Conservation (phyloP, 371 early-diverging fungal genomes). For the Gilbertella persicaria region DNA sequence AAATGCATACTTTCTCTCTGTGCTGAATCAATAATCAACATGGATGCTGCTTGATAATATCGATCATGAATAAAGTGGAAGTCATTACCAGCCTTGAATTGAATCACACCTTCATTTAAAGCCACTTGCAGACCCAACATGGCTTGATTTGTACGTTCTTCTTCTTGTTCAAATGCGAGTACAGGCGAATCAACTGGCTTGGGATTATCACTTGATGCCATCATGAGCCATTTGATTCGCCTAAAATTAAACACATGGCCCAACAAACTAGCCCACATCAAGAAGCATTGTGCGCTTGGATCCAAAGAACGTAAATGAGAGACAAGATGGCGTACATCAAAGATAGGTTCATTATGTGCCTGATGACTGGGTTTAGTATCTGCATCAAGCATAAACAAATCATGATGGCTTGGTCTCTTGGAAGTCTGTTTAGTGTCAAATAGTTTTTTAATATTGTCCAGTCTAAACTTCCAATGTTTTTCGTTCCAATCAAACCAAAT, state of each 20-base stretch:
- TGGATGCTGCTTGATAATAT: conserved; percentile 43
- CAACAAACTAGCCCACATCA: conserved; percentile 49
- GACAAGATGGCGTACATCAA: conserved; percentile 40
- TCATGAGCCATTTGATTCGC: conserved; percentile 42
- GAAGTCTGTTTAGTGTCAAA: conserved; percentile 11
- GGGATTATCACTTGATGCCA: conserved; percentile 17
- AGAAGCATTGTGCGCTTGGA: conserved; percentile 28
- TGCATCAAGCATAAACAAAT: neutral
- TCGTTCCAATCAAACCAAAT: conserved; percentile 52
- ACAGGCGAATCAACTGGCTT: too few relatives aligned
- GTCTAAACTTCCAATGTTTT: conserved; percentile 44
- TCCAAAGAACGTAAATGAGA: conserved; percentile 41
- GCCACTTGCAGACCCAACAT: conserved; percentile 41
- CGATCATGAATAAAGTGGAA: conserved; percentile 48
- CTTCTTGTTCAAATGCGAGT: conserved; percentile 10
- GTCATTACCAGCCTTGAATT: conserved; percentile 35
- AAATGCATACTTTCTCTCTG: conserved; percentile 40
- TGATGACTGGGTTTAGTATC: conserved; percentile 1
- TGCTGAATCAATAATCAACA: conserved; percentile 24
- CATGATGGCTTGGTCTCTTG: neutral
- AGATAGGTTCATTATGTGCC: conserved; percentile 11
- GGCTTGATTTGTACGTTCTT: conserved; percentile 20
- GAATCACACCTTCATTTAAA: conserved; percentile 43
- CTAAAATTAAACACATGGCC: conserved; percentile 40
- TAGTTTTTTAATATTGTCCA: conserved; percentile 33